Evolutionary conservation across 805 yeast genomes (phyloP), one percentile per base, ranked within the genome.

Genomic region (Candida yuanshanica): DNA sequence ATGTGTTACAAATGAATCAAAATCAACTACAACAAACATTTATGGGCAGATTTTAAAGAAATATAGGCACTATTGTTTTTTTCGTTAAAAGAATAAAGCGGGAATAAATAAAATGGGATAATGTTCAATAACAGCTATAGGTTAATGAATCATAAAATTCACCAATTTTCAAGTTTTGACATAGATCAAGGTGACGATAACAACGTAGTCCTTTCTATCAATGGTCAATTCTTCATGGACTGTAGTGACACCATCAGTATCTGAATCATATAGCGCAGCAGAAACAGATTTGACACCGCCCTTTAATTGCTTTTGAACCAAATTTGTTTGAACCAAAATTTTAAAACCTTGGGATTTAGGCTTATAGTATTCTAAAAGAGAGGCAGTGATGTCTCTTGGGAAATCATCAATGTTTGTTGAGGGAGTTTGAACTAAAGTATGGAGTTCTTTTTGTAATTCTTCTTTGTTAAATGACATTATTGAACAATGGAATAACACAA

Each of bases 21-120:
- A 35, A 41, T 13, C 25, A 41, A 20, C 20, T 41, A n/a, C 25
- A 26, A 18, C 44, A 35, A 12, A 37, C 44, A 11, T 45, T 43
- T 23, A 43, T 45, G 46, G 46, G 49, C 25, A 41, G 45, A 31
- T 45, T 38, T 17, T 37, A 37, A 20, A 32, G 20, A 20, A 13
- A 5, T 4, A 18, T 20, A 18, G 4, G 22, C 16, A 27, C 8
- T n/a, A n/a, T n/a, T n/a, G n/a, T n/a, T n/a, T n/a, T 25, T 29
- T 27, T 31, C 20, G 17, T 18, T 18, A 9, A 29, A 29, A 12
- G 3, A n/a, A n/a, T n/a, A n/a, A n/a, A n/a, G n/a, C n/a, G n/a
- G n/a, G n/a, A n/a, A n/a, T n/a, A n/a, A n/a, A n/a, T n/a, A n/a
- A n/a, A n/a, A n/a, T n/a, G n/a, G n/a, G n/a, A n/a, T n/a, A n/a